Evolutionary conservation across 1,284 basidiomycete genomes (phyloP).

Genomic region (Pseudozyma tsukubaensis): DNA sequence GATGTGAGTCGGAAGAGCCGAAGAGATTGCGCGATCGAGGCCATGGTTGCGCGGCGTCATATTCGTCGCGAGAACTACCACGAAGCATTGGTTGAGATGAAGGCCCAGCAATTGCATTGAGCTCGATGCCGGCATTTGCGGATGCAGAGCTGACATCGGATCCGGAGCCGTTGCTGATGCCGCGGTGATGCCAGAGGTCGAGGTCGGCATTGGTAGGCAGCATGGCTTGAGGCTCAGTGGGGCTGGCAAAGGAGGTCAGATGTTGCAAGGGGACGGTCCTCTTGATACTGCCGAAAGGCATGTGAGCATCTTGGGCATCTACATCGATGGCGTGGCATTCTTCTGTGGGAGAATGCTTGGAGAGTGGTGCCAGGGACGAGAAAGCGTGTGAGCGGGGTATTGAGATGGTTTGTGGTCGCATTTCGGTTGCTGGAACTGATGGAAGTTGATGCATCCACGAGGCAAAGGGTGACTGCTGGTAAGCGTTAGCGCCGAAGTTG

Average conservation of each 20-base stretch:
- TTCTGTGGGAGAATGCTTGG: constrained; percentile 33
- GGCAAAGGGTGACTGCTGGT: constrained; percentile 50
- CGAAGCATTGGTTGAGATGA: constrained; percentile 42
- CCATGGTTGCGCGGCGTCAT: constrained; percentile 11
- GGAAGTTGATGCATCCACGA: constrained; percentile 31
- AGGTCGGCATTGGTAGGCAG: constrained; percentile 6
- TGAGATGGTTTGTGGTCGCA: constrained; percentile 17
- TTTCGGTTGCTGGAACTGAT: constrained; percentile 28
- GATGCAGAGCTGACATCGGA: constrained; percentile 42
- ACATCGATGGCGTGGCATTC: constrained; percentile 33
- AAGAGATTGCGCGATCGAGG: constrained; percentile 30
- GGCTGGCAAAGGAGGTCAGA: constrained; percentile 20
- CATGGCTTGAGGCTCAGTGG: background rate
- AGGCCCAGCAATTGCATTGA: constrained; percentile 31
- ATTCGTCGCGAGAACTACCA: constrained; percentile 21
- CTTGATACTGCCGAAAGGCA: constrained; percentile 28
- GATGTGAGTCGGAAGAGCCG: constrained; percentile 29
- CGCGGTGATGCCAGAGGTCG: constrained; percentile 37
- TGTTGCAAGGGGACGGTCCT: constrained; percentile 40
- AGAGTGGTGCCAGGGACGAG: constrained; percentile 42
- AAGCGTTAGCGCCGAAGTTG: constrained; percentile 41
- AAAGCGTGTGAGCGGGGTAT: constrained; percentile 54
- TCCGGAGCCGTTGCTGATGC: constrained; percentile 37
- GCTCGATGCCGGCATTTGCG: constrained; percentile 32
- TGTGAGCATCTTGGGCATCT: constrained; percentile 14